phyloP scores from a whole-genome alignment of 768 basidiomycete species.

The Hericium alpestre region DNA sequence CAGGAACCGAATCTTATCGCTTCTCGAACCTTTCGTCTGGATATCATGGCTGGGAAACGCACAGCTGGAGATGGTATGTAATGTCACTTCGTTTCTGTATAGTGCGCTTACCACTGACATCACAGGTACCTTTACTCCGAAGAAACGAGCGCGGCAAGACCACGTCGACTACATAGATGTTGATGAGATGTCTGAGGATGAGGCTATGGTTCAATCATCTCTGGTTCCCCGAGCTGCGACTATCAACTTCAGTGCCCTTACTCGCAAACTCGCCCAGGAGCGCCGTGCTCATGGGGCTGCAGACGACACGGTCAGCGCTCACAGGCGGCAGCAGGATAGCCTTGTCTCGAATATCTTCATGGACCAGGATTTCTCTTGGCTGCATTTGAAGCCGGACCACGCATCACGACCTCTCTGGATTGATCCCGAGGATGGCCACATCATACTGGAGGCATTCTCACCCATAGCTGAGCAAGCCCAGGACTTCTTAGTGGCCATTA shows the following conservation, averaged over 20 bases:
- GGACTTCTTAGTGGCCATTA: conserved; percentile 95
- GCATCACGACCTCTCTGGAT: conserved; percentile 92
- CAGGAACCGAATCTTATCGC: too few relatives aligned
- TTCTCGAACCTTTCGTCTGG: neutral
- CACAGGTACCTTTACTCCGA: conserved; percentile 18
- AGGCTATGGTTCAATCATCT: conserved; percentile 24
- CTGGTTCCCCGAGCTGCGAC: conserved; percentile 62
- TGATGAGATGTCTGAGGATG: conserved; percentile 47
- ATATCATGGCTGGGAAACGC: conserved; percentile 17
- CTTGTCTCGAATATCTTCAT: conserved; percentile 77
- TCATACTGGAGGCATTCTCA: conserved; percentile 95
- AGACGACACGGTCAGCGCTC: conserved; percentile 34
- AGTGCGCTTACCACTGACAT: too few relatives aligned
- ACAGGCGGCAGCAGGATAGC: conserved; percentile 63
- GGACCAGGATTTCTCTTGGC: conserved; percentile 77
- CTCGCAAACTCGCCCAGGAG: conserved; percentile 64
- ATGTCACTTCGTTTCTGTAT: too few relatives aligned
- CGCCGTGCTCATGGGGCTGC: conserved; percentile 34
- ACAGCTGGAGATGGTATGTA: neutral
- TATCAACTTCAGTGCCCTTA: conserved; percentile 81
- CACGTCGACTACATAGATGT: conserved; percentile 50
- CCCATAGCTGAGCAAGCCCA: conserved; percentile 97
- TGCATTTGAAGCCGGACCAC: conserved; percentile 86
- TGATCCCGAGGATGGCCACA: conserved; percentile 80
- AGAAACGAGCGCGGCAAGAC: conserved; percentile 36